Percentiles rank a stretch among this genome's conserved stretches.
phyloP scores from a whole-genome alignment of 2,329 filamentous ascomycete species.

The Calonectria montana region DNA sequence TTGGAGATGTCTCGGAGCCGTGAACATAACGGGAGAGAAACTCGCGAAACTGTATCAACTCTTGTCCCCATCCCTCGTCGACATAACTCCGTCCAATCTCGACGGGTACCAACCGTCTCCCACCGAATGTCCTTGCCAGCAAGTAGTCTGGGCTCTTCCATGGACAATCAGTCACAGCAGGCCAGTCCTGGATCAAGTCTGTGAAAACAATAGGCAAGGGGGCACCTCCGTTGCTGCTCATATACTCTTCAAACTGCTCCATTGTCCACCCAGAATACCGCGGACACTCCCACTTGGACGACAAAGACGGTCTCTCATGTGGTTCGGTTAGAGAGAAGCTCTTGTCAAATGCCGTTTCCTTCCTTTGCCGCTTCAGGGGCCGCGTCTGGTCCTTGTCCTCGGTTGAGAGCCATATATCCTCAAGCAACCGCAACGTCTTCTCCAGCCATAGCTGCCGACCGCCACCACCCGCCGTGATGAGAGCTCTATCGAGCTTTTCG shows the following conservation, averaged over 20 bases:
- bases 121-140: conserved; percentile 77
- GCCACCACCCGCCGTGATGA: conserved; percentile 79
- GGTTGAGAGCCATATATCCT: conserved; percentile 38
- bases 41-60: conserved; percentile 77
- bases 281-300: conserved; percentile 38
- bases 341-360: background rate
- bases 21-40: conserved; percentile 75
- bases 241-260: conserved; percentile 70
- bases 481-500: conserved; percentile 76
- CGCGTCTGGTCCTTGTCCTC: conserved; percentile 25
- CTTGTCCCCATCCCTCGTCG: conserved; percentile 85
- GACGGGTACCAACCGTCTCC: conserved; percentile 84
- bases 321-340: conserved; percentile 46
- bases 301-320: conserved; percentile 41
- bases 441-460: conserved; percentile 62
- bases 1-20: conserved; percentile 42
- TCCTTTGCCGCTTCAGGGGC: conserved; percentile 37
- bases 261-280: conserved; percentile 60
- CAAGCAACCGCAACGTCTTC: conserved; percentile 58
- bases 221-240: conserved; percentile 57
- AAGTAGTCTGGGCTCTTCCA: conserved; percentile 85
- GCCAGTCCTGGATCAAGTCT: conserved; percentile 75
- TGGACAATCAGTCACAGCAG: conserved; percentile 72
- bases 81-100: conserved; percentile 91
- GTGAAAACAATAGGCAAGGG: conserved; percentile 77